Conservation (phyloP, 495 filamentous ascomycete genomes). For the Penicillium atrosanguineum region DNA sequence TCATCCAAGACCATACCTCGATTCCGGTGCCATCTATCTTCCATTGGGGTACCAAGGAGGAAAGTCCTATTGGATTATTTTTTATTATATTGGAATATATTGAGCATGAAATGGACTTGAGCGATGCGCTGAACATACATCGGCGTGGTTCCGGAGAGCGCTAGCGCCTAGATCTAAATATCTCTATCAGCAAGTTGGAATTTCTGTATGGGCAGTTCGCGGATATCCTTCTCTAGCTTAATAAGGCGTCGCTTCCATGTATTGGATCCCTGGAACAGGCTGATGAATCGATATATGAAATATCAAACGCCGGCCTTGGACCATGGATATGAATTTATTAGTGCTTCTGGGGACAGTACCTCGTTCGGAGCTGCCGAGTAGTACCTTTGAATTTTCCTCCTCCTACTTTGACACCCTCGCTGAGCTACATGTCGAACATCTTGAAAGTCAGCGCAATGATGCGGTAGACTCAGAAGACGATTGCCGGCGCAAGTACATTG, state of each 20-base stretch:
- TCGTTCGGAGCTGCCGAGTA: constrained; percentile 1
- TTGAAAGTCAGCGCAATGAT: constrained; percentile 5
- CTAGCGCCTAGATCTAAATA: constrained; percentile 3
- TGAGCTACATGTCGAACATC: constrained; percentile 6
- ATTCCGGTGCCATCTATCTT: constrained; percentile 38
- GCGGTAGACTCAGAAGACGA: constrained; percentile 12
- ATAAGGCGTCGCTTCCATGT: no score
- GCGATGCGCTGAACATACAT: constrained; percentile 5
- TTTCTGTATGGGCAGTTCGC: no score
- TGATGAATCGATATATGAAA: constrained; percentile 4
- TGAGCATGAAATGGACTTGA: constrained; percentile 23
- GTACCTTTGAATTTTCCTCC: constrained; percentile 2
- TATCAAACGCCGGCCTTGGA: constrained; percentile 6
- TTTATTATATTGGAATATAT: constrained; percentile 52
- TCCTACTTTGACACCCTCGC: constrained; percentile 8
- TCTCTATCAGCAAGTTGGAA: constrained; percentile 1
- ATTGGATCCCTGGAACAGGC: constrained; percentile 6
- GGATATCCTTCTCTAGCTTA: no score
- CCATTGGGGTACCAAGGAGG: constrained; percentile 27
- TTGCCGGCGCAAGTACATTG: constrained; percentile 1
- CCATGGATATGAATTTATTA: constrained; percentile 9
- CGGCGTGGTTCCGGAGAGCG: no score
- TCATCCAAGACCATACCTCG: constrained; percentile 33
- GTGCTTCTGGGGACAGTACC: constrained; percentile 5
- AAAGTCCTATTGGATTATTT: constrained; percentile 35